Percentiles rank a stretch among this genome's conserved stretches.
phyloP scores from a whole-genome alignment of 1,139 yeast genomes.

The Suhomyces chickasaworum region DNA sequence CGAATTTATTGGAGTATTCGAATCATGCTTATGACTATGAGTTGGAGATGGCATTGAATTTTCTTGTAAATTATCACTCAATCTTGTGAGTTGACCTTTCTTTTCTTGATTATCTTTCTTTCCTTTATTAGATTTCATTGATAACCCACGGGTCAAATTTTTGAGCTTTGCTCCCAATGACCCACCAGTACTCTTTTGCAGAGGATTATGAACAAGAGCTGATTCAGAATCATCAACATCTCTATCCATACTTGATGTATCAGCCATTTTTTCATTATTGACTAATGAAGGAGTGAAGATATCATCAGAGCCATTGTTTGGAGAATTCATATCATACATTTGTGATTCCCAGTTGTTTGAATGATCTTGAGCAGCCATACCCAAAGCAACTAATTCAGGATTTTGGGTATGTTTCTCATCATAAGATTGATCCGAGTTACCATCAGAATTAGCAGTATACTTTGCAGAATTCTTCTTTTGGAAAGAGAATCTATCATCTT shows the following conservation, averaged over 20 bases:
- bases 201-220: slow-evolving; percentile 6
- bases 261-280: slow-evolving; percentile 21
- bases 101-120: slow-evolving; percentile 9
- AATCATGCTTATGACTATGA: slow-evolving; percentile 16
- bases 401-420: slow-evolving; percentile 29
- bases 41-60: slow-evolving; percentile 20
- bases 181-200: slow-evolving; percentile 9
- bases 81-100: slow-evolving; percentile 28
- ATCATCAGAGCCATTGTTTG: slow-evolving; percentile 22
- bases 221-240: slow-evolving; percentile 11
- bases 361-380: slow-evolving; percentile 73
- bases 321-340: slow-evolving; percentile 53
- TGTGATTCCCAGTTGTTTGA: slow-evolving; percentile 68
- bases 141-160: slow-evolving; percentile 26
- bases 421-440: slow-evolving; percentile 5
- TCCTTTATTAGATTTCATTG: slow-evolving; percentile 23
- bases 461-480: slow-evolving; percentile 55
- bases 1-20: slow-evolving; percentile 22
- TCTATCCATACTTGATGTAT: slow-evolving; percentile 3
- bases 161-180: slow-evolving; percentile 22
- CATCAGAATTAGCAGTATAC: slow-evolving; percentile 11
- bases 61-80: slow-evolving; percentile 36
- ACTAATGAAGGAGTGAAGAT: slow-evolving; percentile 30
- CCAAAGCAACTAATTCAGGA: slow-evolving; percentile 66
- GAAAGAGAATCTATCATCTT: slow-evolving; percentile 82